These are phyloP conservation scores for Pythium aristosporum DNA, from an alignment of 352 stramenopile genomes.

Conservation along the genomic window DNA sequence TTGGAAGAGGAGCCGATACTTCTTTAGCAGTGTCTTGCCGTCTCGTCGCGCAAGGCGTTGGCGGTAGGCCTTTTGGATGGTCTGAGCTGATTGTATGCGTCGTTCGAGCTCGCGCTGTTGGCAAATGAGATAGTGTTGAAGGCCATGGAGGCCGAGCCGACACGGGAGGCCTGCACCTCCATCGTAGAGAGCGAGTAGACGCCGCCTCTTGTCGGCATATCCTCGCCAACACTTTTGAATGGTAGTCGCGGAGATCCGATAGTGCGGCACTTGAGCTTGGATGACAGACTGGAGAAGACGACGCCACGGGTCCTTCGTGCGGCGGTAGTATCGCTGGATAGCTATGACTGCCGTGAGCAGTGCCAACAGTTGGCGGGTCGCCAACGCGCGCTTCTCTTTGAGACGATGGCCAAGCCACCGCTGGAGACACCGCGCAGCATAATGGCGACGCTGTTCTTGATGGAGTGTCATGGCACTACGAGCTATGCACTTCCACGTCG, in stretches of 20 bases:
- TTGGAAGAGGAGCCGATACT: slow-evolving; percentile 47
- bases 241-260: not conserved
- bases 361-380: slow-evolving; percentile 21
- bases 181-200: not conserved
- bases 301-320: slow-evolving; percentile 36
- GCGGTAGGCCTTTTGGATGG: slow-evolving; percentile 40
- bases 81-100: not conserved
- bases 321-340: slow-evolving; percentile 44
- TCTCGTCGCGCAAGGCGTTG: slow-evolving; percentile 30
- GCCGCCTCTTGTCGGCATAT: slow-evolving; percentile 1
- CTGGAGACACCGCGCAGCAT: slow-evolving; percentile 5
- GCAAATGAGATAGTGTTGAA: slow-evolving; percentile 26
- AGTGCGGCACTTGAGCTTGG: slow-evolving; percentile 29
- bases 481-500: slow-evolving; percentile 15
- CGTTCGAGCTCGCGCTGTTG: slow-evolving; percentile 19
- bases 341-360: slow-evolving; percentile 29
- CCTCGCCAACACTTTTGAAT: not conserved
- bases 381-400: slow-evolving; percentile 15
- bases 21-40: slow-evolving; percentile 38
- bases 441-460: not conserved
- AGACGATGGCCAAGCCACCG: not conserved
- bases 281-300: slow-evolving; percentile 30
- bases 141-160: slow-evolving; percentile 1
- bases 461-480: not conserved
- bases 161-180: not conserved